Evolutionary conservation across 1,284 basidiomycete species (phyloP).

Genomic region (Ceratobasidium sp.): DNA sequence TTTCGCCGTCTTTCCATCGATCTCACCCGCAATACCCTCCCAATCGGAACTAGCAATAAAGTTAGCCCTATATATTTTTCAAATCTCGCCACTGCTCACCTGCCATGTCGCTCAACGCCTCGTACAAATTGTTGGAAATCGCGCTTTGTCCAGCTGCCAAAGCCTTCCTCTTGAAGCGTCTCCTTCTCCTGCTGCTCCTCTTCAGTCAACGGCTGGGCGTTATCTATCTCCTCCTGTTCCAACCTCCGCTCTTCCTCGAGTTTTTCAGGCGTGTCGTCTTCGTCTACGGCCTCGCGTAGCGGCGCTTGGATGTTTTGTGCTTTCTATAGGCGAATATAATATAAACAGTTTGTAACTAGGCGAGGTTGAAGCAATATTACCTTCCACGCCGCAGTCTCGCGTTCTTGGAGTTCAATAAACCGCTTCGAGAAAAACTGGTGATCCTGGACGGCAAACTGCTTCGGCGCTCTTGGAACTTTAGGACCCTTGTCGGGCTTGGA

Average conservation of each 20-base stretch:
- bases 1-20: constrained; percentile 87
- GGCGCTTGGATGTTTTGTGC: constrained; percentile 57
- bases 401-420: constrained; percentile 88
- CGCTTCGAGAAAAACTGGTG: constrained; percentile 97
- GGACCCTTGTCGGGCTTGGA: constrained; percentile 87
- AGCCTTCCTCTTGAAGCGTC: constrained; percentile 81
- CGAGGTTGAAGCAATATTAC: constrained; percentile 59
- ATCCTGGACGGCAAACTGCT: constrained; percentile 92
- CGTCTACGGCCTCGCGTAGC: constrained; percentile 75
- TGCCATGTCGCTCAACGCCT: constrained; percentile 89
- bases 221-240: constrained; percentile 91
- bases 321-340: constrained; percentile 3
- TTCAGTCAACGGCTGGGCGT: constrained; percentile 87
- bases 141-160: constrained; percentile 90
- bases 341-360: neutral
- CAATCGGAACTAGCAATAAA: constrained; percentile 70
- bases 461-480: constrained; percentile 89
- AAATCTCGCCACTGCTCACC: constrained; percentile 62
- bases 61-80: constrained; percentile 3
- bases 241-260: constrained; percentile 85
- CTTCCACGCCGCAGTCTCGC: constrained; percentile 87
- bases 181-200: constrained; percentile 88
- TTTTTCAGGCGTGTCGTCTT: constrained; percentile 85
- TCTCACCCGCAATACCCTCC: constrained; percentile 85
- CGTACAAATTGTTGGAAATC: constrained; percentile 95